Evolutionary conservation across 208 protist genomes (phyloP).

Genomic region (Acanthamoeba castellanii): DNA sequence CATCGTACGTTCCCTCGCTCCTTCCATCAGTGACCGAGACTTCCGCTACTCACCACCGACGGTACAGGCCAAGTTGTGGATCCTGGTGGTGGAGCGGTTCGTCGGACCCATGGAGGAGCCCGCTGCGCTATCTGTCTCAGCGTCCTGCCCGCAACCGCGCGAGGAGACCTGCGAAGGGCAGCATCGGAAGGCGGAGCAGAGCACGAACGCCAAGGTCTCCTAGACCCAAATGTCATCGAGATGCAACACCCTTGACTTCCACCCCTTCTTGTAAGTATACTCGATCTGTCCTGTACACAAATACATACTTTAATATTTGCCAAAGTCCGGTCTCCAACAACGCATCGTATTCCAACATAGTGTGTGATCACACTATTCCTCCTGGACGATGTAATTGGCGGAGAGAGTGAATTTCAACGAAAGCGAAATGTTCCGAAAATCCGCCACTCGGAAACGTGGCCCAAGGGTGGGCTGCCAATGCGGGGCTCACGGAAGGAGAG

Average conservation of each 20-base stretch:
- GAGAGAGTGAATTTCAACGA: neutral
- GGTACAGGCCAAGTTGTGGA: neutral
- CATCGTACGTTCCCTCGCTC: neutral
- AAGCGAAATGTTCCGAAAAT: neutral
- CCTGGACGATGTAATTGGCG: neutral
- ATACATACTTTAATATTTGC: neutral
- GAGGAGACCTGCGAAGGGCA: neutral
- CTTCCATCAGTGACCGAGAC: neutral
- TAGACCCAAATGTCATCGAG: neutral
- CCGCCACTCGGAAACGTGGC: neutral
- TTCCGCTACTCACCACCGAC: neutral
- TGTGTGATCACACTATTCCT: neutral
- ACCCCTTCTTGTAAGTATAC: no score
- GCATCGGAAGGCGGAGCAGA: neutral
- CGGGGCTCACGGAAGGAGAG: neutral
- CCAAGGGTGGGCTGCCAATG: neutral
- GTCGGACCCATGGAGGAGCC: neutral
- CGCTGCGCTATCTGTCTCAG: neutral
- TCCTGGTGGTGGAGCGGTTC: constrained; percentile 19
- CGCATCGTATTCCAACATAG: no score
- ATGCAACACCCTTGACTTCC: no score
- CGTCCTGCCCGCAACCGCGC: neutral
- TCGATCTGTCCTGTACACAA: no score
- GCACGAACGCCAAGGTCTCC: neutral
- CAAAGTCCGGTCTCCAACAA: no score